Evolutionary conservation across 2,329 filamentous ascomycete species (phyloP), one percentile per base, ranked within the genome.

Genomic region (Lecanicillium sp.): DNA sequence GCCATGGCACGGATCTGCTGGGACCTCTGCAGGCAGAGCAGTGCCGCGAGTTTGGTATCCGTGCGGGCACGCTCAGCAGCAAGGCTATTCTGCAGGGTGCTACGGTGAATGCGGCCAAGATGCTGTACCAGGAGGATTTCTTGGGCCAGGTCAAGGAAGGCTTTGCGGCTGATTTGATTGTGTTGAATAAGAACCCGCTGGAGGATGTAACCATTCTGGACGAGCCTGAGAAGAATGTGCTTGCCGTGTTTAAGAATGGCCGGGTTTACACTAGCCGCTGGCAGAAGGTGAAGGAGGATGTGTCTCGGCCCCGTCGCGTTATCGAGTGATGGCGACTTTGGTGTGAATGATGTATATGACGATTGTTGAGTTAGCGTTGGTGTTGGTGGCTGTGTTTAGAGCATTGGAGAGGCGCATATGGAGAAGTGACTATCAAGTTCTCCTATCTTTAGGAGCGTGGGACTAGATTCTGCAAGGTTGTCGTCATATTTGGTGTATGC

Each of bases 241-340:
- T 74, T 31, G 66, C 60, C 3, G 71, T 77, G 2, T 59, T 78
- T 34, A 76, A 77, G 48, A 72, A 73, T 27, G 73, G 74, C 1
- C 43, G 51, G n/a, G 51, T 59, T n/a, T 56, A 55, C 29, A 49
- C 42, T n/a, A 56, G 53, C 14, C 46, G 51, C 9, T 55, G 53
- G 53, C 40, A 37, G 16, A 45, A 38, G 9, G n/a, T 56, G 17
- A 33, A 42, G 0, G 47, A 48, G 25, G 46, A 49, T 18, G 40
- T 46, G 38, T 6, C 22, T 11, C 6, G 11, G 22, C 7, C 22
- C 7, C 22, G 22, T 25, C 6, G 22, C n/a, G n/a, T n/a, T n/a
- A n/a, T n/a, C n/a, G n/a, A n/a, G n/a, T n/a, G n/a, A n/a, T n/a
- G n/a, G n/a, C n/a, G 22, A 25, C 22, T 25, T 7, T 25, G 6